Evolutionary conservation across 768 basidiomycete genomes (phyloP), one percentile per base, ranked within the genome.

Genomic region (Aureoboletus auriporus): DNA sequence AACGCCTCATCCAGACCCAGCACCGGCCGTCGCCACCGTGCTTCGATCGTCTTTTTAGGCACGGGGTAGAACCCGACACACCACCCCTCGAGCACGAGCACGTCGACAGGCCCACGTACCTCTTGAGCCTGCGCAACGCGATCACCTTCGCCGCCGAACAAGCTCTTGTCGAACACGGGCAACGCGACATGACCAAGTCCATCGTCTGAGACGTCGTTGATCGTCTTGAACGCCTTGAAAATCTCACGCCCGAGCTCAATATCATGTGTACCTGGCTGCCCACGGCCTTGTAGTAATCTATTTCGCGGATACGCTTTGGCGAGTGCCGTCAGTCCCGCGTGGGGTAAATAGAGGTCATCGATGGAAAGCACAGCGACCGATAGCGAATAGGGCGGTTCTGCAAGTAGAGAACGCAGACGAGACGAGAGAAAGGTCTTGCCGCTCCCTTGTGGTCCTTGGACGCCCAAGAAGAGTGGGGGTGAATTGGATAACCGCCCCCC

Each of bases 11-110:
- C 62, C 35, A 66, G 47, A 16, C 52, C 67, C 0, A 36, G 17
- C 4, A 61, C 60, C 11, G 64, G 56, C 17, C 53, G 44, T 10
- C 70, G 64, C 78, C 85, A 91, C 28, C 75, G 70, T 34, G 61
- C 61, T 38, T 79, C 73, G 30, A 92, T 63, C 51, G 80, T 78
- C 9, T 71, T 66, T 14, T 55, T 39, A 0, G 71, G 57, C 6
- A 90, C 72, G 1, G 91, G 84, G 43, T 76, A 75, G 63, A 96
- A 97, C 0, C 95, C 94, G 20, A 89, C 81, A 67, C 86, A 93
- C 96, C 96, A 99, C 9, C 96, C 96, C 70, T 99, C 96, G 42
- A 99, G 71, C 42, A 99, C 76, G 42, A 98, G 85, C 12, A 98
- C 71, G 61, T 99, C 91, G 6, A 86, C 52, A 0, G 76, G 76